Conservation (phyloP, 1,139 yeast species). For the Blastobotrys persicus region DNA sequence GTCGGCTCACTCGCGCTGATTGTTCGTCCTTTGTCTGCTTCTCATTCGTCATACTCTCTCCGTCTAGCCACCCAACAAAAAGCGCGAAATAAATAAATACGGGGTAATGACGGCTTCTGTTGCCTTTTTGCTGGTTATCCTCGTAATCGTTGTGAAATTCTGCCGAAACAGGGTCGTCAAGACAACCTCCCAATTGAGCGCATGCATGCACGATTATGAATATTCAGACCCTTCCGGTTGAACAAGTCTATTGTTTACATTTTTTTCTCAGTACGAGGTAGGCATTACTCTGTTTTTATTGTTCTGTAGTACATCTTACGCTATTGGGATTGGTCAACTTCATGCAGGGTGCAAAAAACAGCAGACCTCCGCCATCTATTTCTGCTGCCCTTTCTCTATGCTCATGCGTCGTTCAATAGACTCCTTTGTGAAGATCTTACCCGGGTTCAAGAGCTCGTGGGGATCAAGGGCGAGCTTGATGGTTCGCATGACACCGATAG, state of each 20-base stretch:
- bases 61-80: neutral
- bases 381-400: neutral
- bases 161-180: too few species aligned
- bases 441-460: slow-evolving; percentile 68
- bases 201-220: too few species aligned
- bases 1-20: neutral
- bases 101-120: neutral
- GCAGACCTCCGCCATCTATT: too few species aligned
- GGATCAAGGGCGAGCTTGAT: slow-evolving; percentile 75
- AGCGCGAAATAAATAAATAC: neutral
- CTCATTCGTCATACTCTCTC: neutral
- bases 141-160: neutral
- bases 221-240: too few species aligned
- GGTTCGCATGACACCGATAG: slow-evolving; percentile 71
- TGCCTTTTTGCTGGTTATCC: too few species aligned
- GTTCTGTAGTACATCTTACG: too few species aligned
- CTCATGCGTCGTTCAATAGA: slow-evolving; percentile 21
- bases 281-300: too few species aligned
- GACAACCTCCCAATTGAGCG: too few species aligned
- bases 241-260: too few species aligned
- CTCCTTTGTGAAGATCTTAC: slow-evolving; percentile 53
- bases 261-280: too few species aligned
- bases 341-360: too few species aligned
- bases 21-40: neutral
- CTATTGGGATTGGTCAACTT: too few species aligned